These are phyloP conservation scores for Podaxis sp. DNA, from an alignment of 768 basidiomycete genomes.

Conservation along the genomic window DNA sequence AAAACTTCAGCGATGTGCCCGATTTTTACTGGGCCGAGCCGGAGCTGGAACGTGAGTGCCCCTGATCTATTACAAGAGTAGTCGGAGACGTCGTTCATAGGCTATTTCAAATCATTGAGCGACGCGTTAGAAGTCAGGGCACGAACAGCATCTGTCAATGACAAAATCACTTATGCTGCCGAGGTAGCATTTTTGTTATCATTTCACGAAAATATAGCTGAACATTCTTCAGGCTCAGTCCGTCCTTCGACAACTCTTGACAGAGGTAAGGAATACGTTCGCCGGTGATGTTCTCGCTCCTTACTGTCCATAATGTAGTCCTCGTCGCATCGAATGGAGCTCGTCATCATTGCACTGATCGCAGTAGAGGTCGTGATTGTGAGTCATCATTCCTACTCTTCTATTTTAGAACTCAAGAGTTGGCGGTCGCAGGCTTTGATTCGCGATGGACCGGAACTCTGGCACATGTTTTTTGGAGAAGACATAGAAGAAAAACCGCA, in stretches of 20 bases:
- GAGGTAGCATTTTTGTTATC: constrained; percentile 34
- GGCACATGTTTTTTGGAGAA: constrained; percentile 47
- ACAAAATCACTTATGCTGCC: constrained; percentile 89
- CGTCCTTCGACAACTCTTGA: constrained; percentile 82
- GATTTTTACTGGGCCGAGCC: constrained; percentile 97
- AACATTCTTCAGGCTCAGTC: constrained; percentile 57
- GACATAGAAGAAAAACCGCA: constrained; percentile 24
- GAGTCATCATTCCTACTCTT: constrained; percentile 24
- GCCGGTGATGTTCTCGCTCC: background rate
- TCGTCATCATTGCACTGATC: constrained; percentile 92
- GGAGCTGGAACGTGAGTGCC: constrained; percentile 69
- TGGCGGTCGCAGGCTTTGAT: constrained; percentile 56
- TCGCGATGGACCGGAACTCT: constrained; percentile 76
- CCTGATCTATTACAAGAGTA: background rate
- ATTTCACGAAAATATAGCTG: background rate
- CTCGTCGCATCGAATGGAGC: constrained; percentile 88
- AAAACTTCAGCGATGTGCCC: constrained; percentile 86
- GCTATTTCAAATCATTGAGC: constrained; percentile 82
- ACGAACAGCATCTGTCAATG: constrained; percentile 80
- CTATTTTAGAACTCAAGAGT: background rate
- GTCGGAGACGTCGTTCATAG: constrained; percentile 30
- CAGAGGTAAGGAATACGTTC: constrained; percentile 53
- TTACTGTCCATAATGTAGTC: constrained; percentile 47
- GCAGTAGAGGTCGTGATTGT: constrained; percentile 95
- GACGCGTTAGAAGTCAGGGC: constrained; percentile 83